Conservation (phyloP, 441 rosid species). For the Omphalea diandra region DNA sequence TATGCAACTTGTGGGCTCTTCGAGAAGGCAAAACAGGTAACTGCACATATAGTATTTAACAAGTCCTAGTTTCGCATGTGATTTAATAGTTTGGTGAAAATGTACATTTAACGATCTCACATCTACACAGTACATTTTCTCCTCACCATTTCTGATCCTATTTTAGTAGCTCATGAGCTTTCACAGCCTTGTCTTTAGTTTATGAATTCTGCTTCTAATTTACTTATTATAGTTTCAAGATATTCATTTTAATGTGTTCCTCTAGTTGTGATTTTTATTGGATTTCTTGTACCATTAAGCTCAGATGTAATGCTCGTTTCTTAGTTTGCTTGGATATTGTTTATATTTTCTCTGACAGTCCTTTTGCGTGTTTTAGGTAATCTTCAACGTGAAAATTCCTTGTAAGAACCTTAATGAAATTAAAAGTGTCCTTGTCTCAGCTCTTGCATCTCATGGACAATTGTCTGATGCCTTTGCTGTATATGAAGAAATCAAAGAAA, state of each 20-base stretch:
- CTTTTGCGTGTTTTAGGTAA: slow-evolving; percentile 52
- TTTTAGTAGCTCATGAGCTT: neutral
- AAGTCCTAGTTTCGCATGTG: neutral
- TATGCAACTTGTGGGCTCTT: slow-evolving; percentile 65
- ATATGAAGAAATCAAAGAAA: slow-evolving; percentile 67
- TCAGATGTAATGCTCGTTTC: neutral
- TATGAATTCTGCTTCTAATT: neutral
- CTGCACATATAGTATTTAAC: slow-evolving; percentile 7
- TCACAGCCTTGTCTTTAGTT: neutral
- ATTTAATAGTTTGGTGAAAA: neutral
- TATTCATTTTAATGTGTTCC: neutral
- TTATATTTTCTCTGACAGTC: slow-evolving; percentile 12
- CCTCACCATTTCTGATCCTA: neutral
- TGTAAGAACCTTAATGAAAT: slow-evolving; percentile 50
- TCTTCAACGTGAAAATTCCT: slow-evolving; percentile 43
- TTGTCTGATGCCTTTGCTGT: slow-evolving; percentile 58
- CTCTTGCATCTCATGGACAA: slow-evolving; percentile 73
- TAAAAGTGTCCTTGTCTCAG: slow-evolving; percentile 66
- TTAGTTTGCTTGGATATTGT: neutral
- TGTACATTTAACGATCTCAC: neutral
- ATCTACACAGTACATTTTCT: neutral
- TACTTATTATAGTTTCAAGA: neutral
- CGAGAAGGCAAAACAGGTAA: slow-evolving; percentile 88
- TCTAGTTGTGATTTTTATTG: neutral
- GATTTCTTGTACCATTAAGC: neutral